Conservation (phyloP, 2,329 filamentous ascomycete genomes). For the Didymella glomerata region DNA sequence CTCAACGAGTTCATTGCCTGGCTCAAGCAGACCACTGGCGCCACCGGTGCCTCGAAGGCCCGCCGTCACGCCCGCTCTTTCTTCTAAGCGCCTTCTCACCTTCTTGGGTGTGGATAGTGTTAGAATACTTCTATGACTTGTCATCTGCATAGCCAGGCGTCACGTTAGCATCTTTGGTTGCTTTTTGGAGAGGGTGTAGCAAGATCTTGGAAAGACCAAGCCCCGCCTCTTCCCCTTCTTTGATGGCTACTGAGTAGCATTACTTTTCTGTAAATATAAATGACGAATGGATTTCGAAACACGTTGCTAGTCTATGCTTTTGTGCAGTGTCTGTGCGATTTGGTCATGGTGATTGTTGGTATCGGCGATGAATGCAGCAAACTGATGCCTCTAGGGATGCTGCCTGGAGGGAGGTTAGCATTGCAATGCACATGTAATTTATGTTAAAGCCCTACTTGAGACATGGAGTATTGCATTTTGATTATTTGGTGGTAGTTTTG, state of each 20-base stretch:
- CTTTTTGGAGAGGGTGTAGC: conserved; percentile 13
- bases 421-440: not conserved
- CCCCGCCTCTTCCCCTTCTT: conserved; percentile 13
- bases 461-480: not conserved
- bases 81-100: conserved; percentile 47
- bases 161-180: conserved; percentile 18
- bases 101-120: not conserved
- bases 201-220: conserved; percentile 18
- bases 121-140: conserved; percentile 10
- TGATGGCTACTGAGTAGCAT: conserved; percentile 23
- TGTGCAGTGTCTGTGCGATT: not conserved
- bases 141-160: conserved; percentile 24
- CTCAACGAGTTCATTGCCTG: conserved; percentile 41
- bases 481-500: not conserved
- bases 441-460: not conserved
- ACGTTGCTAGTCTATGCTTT: conserved; percentile 2
- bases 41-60: conserved; percentile 29
- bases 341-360: not conserved
- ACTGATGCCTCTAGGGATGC: conserved; percentile 56
- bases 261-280: conserved; percentile 22
- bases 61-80: conserved; percentile 52
- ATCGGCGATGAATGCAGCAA: conserved; percentile 71
- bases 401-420: not conserved
- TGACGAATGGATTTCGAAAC: conserved; percentile 23
- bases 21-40: conserved; percentile 37